Conservation (phyloP, 2,329 filamentous ascomycete species). For the Colletotrichum eremochloae region DNA sequence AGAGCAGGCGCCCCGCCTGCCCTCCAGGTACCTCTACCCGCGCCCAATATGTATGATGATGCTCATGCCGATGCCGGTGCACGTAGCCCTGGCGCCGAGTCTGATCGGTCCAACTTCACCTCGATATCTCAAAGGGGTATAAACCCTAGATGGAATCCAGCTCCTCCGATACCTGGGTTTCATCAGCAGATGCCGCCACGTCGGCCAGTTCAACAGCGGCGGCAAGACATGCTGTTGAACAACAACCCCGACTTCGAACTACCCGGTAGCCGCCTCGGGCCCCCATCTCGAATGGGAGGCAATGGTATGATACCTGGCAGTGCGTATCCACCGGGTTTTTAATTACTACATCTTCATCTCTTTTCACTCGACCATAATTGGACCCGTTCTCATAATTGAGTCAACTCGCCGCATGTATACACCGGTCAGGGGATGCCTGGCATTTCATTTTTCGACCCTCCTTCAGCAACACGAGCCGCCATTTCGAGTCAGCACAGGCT, state of each 20-base stretch:
- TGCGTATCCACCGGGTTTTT: conserved; percentile 61
- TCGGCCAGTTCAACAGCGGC: conserved; percentile 61
- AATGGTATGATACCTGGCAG: conserved; percentile 66
- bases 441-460: conserved; percentile 41
- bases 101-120: conserved; percentile 88
- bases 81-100: conserved; percentile 78
- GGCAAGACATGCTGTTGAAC: conserved; percentile 80
- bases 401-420: conserved; percentile 38
- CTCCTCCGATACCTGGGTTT: conserved; percentile 58
- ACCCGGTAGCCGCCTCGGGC: conserved; percentile 58
- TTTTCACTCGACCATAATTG: conserved; percentile 33
- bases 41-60: conserved; percentile 71
- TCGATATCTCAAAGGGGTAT: conserved; percentile 89
- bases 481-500: conserved; percentile 34
- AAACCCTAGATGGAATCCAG: conserved; percentile 86
- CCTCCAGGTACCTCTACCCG: conserved; percentile 44
- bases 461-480: conserved; percentile 37
- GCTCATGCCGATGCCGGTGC: conserved; percentile 66
- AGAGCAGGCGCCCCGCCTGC: conserved; percentile 44
- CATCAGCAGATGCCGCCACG: conserved; percentile 58
- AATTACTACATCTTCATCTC: conserved; percentile 41
- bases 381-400: conserved; percentile 30
- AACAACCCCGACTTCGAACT: conserved; percentile 90
- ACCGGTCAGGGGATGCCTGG: conserved; percentile 24
- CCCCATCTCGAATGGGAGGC: conserved; percentile 46